Evolutionary conservation across 2,329 filamentous ascomycete species (phyloP).

Genomic region (Pseudodiploospora longispora): DNA sequence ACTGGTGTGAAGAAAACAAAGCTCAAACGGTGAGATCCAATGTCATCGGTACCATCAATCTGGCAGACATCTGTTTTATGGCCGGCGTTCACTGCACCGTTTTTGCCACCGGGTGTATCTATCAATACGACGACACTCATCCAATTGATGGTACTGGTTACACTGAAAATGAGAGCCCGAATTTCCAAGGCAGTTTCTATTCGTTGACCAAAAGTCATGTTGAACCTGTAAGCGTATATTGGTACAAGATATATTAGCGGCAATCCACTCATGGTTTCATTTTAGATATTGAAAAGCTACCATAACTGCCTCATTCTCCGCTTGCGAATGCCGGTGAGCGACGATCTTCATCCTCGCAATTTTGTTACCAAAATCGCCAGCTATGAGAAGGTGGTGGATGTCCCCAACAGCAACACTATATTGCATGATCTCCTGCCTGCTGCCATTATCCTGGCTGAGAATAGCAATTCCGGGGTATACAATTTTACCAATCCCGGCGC

Average conservation of each 20-base stretch:
- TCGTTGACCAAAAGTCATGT: conserved; percentile 58
- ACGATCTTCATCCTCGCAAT: conserved; percentile 57
- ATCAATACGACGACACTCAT: conserved; percentile 54
- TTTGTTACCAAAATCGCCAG: conserved; percentile 62
- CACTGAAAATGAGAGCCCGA: conserved; percentile 53
- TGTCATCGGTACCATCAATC: conserved; percentile 55
- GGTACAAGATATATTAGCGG: not conserved
- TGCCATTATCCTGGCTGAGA: conserved; percentile 51
- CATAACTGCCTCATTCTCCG: conserved; percentile 55
- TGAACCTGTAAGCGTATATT: conserved; percentile 32
- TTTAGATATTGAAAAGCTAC: conserved; percentile 54
- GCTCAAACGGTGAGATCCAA: conserved; percentile 60
- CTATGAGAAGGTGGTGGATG: conserved; percentile 58
- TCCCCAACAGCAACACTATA: conserved; percentile 62
- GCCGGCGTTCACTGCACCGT: conserved; percentile 55
- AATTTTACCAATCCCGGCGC: conserved; percentile 65
- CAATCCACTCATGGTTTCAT: not conserved
- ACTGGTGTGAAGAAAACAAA: conserved; percentile 65
- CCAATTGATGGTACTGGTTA: conserved; percentile 53
- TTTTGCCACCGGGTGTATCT: conserved; percentile 61
- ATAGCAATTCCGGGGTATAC: conserved; percentile 55
- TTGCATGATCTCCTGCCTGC: conserved; percentile 56
- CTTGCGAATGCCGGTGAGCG: conserved; percentile 61
- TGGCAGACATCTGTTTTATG: conserved; percentile 53
- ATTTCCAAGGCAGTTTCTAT: conserved; percentile 62